Conservation (phyloP, 352 stramenopile species). For the Proteromonas lacertae region DNA sequence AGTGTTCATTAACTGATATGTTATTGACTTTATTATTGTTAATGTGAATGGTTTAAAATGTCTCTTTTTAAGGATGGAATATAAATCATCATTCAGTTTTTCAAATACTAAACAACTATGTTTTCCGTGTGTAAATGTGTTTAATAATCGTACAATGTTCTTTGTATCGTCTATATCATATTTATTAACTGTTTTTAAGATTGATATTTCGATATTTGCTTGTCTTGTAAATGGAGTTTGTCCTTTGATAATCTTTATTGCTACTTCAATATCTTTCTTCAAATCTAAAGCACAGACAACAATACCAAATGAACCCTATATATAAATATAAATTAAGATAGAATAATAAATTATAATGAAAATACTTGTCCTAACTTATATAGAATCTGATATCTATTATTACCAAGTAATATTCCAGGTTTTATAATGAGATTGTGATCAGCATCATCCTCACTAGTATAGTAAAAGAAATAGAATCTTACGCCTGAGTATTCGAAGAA, state of each 20-base stretch:
- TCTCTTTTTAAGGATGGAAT: conserved; percentile 71
- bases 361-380: too few species aligned
- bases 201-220: conserved; percentile 64
- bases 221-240: conserved; percentile 72
- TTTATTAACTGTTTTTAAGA: conserved; percentile 46
- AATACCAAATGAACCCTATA: conserved; percentile 63
- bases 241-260: conserved; percentile 91
- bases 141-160: conserved; percentile 55
- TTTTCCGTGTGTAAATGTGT: conserved; percentile 69
- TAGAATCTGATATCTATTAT: too few species aligned
- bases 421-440: too few species aligned
- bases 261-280: conserved; percentile 35
- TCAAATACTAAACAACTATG: conserved; percentile 96
- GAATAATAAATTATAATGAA: not conserved
- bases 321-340: not conserved
- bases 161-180: conserved; percentile 34
- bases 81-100: conserved; percentile 73
- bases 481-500: too few species aligned
- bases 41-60: conserved; percentile 43
- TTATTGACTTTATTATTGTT: conserved; percentile 71
- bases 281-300: conserved; percentile 56
- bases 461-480: too few species aligned
- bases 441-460: too few species aligned
- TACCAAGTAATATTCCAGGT: too few species aligned
- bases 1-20: conserved; percentile 57